Percentiles rank a stretch among this genome's conserved stretches.
phyloP scores from a whole-genome alignment of 2,329 filamentous ascomycete genomes.

The Mariannaea elegans region DNA sequence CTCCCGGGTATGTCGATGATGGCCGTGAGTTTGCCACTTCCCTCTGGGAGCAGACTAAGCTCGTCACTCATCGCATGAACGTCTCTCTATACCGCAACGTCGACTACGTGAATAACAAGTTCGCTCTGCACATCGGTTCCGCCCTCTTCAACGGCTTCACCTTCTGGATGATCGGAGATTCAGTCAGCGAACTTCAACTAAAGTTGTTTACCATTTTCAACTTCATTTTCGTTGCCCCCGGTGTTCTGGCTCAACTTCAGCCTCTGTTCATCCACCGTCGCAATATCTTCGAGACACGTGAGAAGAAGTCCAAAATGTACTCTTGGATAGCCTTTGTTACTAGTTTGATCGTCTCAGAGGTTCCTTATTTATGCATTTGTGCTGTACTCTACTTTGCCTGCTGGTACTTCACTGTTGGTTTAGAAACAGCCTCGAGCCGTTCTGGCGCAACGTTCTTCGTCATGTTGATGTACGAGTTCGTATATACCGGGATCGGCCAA shows the following conservation, averaged over 20 bases:
- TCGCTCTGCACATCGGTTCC: constrained; percentile 62
- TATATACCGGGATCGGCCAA: constrained; percentile 69
- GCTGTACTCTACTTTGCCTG: constrained; percentile 59
- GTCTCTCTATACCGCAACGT: constrained; percentile 71
- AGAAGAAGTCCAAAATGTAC: constrained; percentile 70
- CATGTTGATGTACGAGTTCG: constrained; percentile 67
- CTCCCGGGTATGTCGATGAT: constrained; percentile 52
- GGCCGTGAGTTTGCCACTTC: constrained; percentile 78
- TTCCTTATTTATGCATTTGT: constrained; percentile 56
- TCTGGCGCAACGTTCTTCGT: constrained; percentile 63
- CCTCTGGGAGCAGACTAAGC: constrained; percentile 68
- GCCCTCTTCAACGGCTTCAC: constrained; percentile 69
- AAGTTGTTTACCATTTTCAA: constrained; percentile 69
- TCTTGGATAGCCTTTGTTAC: constrained; percentile 67
- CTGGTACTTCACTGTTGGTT: constrained; percentile 68
- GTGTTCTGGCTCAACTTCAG: constrained; percentile 66
- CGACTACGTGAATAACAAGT: constrained; percentile 72
- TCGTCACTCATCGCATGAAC: constrained; percentile 71
- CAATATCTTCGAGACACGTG: constrained; percentile 65
- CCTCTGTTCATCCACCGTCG: constrained; percentile 65
- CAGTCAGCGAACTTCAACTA: constrained; percentile 60
- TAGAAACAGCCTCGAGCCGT: constrained; percentile 52
- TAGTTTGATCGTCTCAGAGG: constrained; percentile 58
- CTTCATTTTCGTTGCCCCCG: constrained; percentile 69
- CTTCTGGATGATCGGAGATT: constrained; percentile 67